Percentiles rank a stretch among this genome's conserved stretches.
These are phyloP conservation scores for Colletotrichum godetiae DNA, from an alignment of 2,329 filamentous ascomycete genomes.

Conservation along the genomic window DNA sequence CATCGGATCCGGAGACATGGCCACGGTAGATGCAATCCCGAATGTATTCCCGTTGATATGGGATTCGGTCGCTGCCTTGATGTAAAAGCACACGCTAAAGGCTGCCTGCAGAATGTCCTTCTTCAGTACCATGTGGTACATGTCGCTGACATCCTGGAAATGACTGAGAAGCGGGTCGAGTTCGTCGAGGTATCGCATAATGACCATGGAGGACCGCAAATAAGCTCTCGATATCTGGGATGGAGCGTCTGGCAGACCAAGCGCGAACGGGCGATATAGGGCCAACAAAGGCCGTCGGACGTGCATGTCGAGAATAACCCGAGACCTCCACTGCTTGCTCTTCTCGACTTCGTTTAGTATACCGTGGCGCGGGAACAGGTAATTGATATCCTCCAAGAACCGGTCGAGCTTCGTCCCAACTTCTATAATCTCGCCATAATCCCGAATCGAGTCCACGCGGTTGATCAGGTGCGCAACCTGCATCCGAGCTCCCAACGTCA, in stretches of 20 bases:
- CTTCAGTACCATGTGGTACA: conserved; percentile 65
- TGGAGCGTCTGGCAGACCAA: conserved; percentile 62
- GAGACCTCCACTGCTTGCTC: conserved; percentile 63
- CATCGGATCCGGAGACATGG: conserved; percentile 48
- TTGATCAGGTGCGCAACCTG: conserved; percentile 62
- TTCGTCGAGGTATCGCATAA: conserved; percentile 67
- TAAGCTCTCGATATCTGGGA: conserved; percentile 64
- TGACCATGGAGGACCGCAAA: conserved; percentile 64
- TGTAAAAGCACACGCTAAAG: conserved; percentile 67
- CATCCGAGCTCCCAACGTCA: conserved; percentile 61
- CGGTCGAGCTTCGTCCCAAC: conserved; percentile 64
- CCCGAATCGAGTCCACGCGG: conserved; percentile 62
- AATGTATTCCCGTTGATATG: conserved; percentile 29
- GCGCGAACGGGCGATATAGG: conserved; percentile 65
- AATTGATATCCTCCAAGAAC: conserved; percentile 65
- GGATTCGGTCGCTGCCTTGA: conserved; percentile 48
- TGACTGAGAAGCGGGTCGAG: conserved; percentile 59
- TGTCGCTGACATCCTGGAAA: conserved; percentile 60
- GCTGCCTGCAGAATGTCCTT: conserved; percentile 66
- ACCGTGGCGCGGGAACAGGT: conserved; percentile 60
- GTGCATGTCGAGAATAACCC: conserved; percentile 65
- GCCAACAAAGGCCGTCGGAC: conserved; percentile 63
- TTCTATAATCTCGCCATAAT: conserved; percentile 65
- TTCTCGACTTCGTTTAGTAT: conserved; percentile 55
- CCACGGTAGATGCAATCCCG: conserved; percentile 37